These are phyloP conservation scores for Colletotrichum tamarilloi DNA, from an alignment of 2,329 filamentous ascomycete genomes.

Conservation along the genomic window DNA sequence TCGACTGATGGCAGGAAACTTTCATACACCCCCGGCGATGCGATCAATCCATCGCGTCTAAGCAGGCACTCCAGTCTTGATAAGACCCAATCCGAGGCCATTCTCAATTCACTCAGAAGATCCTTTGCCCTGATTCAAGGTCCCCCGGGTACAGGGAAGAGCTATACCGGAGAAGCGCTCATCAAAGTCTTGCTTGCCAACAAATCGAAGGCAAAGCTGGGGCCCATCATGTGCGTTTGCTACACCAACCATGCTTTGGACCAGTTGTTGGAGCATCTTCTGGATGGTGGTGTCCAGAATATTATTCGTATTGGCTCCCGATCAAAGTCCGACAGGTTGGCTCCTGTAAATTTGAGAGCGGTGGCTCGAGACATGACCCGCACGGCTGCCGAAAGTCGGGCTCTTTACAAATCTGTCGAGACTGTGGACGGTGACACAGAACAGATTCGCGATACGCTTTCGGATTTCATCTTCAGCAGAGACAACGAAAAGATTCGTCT, in stretches of 20 bases:
- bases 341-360: constrained; percentile 59
- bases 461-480: background rate
- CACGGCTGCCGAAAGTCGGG: constrained; percentile 53
- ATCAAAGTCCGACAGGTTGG: constrained; percentile 64
- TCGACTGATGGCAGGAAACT: constrained; percentile 38
- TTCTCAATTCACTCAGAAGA: constrained; percentile 63
- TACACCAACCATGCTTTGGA: constrained; percentile 64
- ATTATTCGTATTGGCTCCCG: constrained; percentile 72
- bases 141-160: constrained; percentile 78
- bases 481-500: background rate
- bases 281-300: constrained; percentile 57
- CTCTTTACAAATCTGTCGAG: constrained; percentile 42
- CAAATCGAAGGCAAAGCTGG: constrained; percentile 50
- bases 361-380: constrained; percentile 45
- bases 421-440: constrained; percentile 22
- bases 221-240: constrained; percentile 63
- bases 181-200: constrained; percentile 64
- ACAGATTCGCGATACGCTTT: background rate
- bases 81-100: constrained; percentile 58
- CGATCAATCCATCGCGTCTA: constrained; percentile 40
- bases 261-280: constrained; percentile 69
- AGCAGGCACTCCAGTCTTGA: constrained; percentile 60
- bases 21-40: constrained; percentile 35
- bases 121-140: constrained; percentile 74
- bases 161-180: constrained; percentile 68